Conservation (phyloP, 345 rosid species). For the Mallotus nudiflorus region DNA sequence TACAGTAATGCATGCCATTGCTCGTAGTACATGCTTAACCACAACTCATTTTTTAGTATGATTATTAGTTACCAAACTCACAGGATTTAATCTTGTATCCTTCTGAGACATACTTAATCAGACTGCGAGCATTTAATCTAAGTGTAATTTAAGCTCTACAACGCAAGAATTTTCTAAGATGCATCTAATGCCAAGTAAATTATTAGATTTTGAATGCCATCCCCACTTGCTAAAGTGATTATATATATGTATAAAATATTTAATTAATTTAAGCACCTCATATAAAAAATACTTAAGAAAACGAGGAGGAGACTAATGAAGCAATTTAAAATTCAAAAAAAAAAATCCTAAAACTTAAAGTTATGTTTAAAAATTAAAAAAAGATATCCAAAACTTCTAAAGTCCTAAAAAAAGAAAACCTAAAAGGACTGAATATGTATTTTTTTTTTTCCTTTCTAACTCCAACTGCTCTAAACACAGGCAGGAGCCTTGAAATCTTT, state of each 20-base stretch:
- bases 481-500: constrained; percentile 53
- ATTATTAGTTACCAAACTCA: constrained; percentile 47
- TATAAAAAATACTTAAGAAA: no score
- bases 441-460: neutral
- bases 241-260: no score
- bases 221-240: constrained; percentile 47
- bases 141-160: constrained; percentile 45
- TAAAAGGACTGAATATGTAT: no score
- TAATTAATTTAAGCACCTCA: no score
- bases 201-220: constrained; percentile 18
- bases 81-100: constrained; percentile 61
- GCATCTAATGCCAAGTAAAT: neutral
- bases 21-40: constrained; percentile 47
- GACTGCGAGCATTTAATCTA: constrained; percentile 48
- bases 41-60: constrained; percentile 40
- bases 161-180: neutral
- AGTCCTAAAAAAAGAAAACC: no score
- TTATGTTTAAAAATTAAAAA: no score
- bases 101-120: constrained; percentile 47
- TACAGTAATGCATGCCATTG: constrained; percentile 41
- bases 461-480: constrained; percentile 39
- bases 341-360: no score
- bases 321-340: no score
- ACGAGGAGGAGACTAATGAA: no score
- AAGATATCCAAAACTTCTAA: no score